phyloP scores from a whole-genome alignment of 768 basidiomycete genomes.

The Kwoniella sp. region DNA sequence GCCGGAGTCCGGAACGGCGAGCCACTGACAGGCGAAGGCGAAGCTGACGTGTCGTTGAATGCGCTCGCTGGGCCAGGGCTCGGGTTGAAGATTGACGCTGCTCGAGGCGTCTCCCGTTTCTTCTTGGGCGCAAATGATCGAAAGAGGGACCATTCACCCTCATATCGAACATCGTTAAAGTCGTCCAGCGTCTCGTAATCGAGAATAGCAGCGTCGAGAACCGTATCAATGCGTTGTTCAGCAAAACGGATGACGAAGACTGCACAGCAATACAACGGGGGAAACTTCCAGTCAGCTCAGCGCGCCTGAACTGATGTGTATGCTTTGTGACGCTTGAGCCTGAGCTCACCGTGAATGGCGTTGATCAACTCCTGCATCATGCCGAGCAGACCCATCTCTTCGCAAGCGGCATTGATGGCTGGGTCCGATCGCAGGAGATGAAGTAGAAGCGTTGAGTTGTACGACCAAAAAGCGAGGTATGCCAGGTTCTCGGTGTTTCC shows the following conservation, averaged over 20 bases:
- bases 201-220: conserved; percentile 79
- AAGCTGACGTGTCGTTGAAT: conserved; percentile 8
- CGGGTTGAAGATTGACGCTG: conserved; percentile 19
- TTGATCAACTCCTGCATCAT: conserved; percentile 90
- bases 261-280: too few species aligned
- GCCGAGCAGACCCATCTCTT: conserved; percentile 78
- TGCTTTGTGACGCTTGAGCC: too few species aligned
- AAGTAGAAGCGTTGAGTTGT: conserved; percentile 85
- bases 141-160: conserved; percentile 80
- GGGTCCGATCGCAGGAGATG: conserved; percentile 68
- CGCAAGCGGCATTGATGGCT: conserved; percentile 67
- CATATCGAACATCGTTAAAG: conserved; percentile 82
- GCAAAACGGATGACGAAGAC: conserved; percentile 94
- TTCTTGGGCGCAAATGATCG: conserved; percentile 56
- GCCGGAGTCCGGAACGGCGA: conserved; percentile 39
- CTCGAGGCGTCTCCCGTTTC: conserved; percentile 42
- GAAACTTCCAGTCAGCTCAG: not conserved
- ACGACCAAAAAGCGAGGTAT: conserved; percentile 88
- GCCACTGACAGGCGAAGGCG: conserved; percentile 17
- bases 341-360: conserved; percentile 78
- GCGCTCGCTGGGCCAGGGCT: conserved; percentile 13
- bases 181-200: conserved; percentile 76
- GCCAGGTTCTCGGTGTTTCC: conserved; percentile 80
- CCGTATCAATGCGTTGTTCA: conserved; percentile 81
- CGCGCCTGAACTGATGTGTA: too few species aligned